Base-by-base conservation (phyloP, 345 rosid genomes). In the Nephelium lappaceum region DNA sequence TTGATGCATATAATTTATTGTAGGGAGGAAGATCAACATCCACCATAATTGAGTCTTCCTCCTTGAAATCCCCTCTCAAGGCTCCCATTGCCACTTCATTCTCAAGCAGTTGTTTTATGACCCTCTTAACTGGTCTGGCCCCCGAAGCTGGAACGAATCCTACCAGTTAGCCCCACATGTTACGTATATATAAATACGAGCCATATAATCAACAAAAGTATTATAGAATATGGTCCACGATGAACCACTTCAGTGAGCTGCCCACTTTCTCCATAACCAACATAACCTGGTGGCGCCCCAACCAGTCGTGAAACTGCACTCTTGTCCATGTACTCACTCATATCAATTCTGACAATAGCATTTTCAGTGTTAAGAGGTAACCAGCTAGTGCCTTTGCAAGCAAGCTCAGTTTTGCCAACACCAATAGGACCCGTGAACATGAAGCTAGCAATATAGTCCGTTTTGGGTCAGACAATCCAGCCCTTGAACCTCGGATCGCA, bases 381-480 rank as follows among this genome's bases (percentile, higher is more conserved):
- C 92, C 87, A 2, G 99, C 98, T 47, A 95, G 83, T 31, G 98
- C 88, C 81, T 95, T 93, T 3, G 36, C 36, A 31, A 31, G 88
- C 96, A 65, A 93, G 97, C 91, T 95, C 99, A 5, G 97, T 92
- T 86, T 93, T 95, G 70, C 97, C 98, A 72, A 95, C 99, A 39
- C 97, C 98, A 27, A 97, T 95, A 39, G 98, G 99, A 58, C 99
- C 99, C 99, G 92, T 93, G 86, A 95, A 95, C 99, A 95, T 95
- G 80, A 95, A 95, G 78, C 99, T 95, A 65, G 97, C 99, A n/a
- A n/a, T 71, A 94, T 89, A 1, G 98, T 97, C 18, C 97, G 87
- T 82, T 94, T 92, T 53, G 99, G 98, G 80, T 96, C 97, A 25
- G 99, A 94, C 27, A 96, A 85, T 78, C 99, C 99, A 41, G 98